Conservation (phyloP, 2,329 filamentous ascomycete species). For the Kalaharituber pfeilii region DNA sequence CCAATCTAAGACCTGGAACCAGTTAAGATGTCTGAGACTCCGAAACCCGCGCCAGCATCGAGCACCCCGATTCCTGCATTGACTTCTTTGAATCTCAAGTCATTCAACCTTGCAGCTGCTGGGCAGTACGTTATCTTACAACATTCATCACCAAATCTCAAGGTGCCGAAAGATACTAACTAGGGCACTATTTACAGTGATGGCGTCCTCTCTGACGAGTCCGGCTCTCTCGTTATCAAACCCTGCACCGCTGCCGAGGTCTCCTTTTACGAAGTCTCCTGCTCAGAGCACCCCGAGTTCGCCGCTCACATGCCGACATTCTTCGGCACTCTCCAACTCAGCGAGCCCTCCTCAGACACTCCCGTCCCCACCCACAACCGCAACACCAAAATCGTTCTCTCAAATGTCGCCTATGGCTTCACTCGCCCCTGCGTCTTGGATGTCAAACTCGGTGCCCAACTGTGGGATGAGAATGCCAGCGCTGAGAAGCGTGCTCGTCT, state of each 20-base stretch:
- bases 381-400: conserved; percentile 20
- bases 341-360: conserved; percentile 31
- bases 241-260: conserved; percentile 77
- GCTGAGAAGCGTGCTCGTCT: conserved; percentile 40
- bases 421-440: conserved; percentile 77
- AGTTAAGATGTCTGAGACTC: conserved; percentile 1
- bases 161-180: conserved; percentile 3
- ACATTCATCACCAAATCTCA: neutral
- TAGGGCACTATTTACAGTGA: conserved; percentile 47
- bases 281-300: conserved; percentile 52
- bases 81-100: conserved; percentile 21
- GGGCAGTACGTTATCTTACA: conserved; percentile 61
- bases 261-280: conserved; percentile 65
- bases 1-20: too few species aligned
- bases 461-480: conserved; percentile 62
- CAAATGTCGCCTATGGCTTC: conserved; percentile 44
- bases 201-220: conserved; percentile 68
- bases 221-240: conserved; percentile 81
- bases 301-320: conserved; percentile 67
- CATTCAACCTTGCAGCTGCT: conserved; percentile 60
- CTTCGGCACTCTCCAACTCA: conserved; percentile 62
- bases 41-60: neutral
- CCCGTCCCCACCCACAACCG: conserved; percentile 27
- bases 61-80: conserved; percentile 2
- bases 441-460: conserved; percentile 67